Conservation (phyloP, 140 eudicot species). For the Ambrosia hybrid region DNA sequence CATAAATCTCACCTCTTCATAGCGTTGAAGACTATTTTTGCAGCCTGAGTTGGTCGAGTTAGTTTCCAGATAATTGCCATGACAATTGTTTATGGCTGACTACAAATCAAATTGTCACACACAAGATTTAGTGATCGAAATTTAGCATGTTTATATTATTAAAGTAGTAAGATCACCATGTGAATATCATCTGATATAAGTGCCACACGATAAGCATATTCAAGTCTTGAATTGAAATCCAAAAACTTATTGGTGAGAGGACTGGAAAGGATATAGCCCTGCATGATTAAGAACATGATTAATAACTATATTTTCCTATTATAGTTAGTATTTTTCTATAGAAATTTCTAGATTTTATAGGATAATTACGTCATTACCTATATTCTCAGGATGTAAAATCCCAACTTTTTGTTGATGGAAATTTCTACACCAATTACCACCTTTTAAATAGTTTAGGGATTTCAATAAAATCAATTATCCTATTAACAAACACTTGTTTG, state of each 20-base stretch:
- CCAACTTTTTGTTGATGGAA: too few species aligned
- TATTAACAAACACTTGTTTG: too few species aligned
- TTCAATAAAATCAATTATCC: too few species aligned
- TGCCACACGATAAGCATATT: slow-evolving; percentile 46
- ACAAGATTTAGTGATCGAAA: not conserved
- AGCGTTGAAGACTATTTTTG: slow-evolving; percentile 7
- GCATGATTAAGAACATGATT: not conserved
- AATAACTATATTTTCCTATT: not conserved
- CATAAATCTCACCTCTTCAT: slow-evolving; percentile 18
- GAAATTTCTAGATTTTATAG: too few species aligned
- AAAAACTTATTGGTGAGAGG: slow-evolving; percentile 26
- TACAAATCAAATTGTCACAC: not conserved
- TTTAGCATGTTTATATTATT: not conserved
- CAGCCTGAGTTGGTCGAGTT: slow-evolving; percentile 3
- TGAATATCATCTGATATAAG: slow-evolving; percentile 39
- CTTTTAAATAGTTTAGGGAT: too few species aligned
- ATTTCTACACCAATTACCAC: too few species aligned
- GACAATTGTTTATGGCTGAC: slow-evolving; percentile 14
- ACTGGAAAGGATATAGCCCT: slow-evolving; percentile 43
- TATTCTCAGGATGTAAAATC: too few species aligned
- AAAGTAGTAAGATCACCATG: slow-evolving; percentile 25
- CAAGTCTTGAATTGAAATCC: slow-evolving; percentile 33
- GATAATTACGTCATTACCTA: too few species aligned
- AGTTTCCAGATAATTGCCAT: slow-evolving; percentile 16
- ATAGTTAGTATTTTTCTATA: too few species aligned